These are phyloP conservation scores for Thalassiosira hispida DNA, from an alignment of 352 stramenopile genomes.

Conservation along the genomic window DNA sequence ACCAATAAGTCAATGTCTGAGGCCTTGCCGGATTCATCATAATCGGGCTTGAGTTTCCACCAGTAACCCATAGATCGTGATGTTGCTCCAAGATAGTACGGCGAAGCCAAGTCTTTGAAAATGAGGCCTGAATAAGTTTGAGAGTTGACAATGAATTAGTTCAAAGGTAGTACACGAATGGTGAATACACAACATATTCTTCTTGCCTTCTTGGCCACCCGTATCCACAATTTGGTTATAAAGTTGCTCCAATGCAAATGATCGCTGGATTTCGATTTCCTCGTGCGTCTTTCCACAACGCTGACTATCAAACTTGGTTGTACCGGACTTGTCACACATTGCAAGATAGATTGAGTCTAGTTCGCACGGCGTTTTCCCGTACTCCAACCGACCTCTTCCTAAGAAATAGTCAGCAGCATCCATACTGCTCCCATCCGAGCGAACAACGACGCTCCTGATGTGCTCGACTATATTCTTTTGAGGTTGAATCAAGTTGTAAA, in stretches of 20 bases:
- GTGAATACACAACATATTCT: no score
- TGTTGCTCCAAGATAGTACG: conserved; percentile 66
- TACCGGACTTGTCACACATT: conserved; percentile 31
- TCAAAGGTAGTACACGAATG: no score
- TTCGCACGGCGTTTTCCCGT: conserved; percentile 35
- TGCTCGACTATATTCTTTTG: conserved; percentile 78
- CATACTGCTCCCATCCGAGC: conserved; percentile 71
- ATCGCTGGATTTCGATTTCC: conserved; percentile 68
- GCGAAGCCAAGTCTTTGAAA: conserved; percentile 81
- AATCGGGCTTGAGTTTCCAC: conserved; percentile 83
- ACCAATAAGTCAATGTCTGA: conserved; percentile 74
- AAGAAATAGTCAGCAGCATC: conserved; percentile 72
- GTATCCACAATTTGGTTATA: conserved; percentile 76
- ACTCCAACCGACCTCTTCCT: conserved; percentile 27
- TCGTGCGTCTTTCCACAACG: conserved; percentile 48
- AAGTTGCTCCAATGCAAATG: conserved; percentile 64
- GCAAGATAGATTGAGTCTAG: conserved; percentile 70
- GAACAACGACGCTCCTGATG: conserved; percentile 68
- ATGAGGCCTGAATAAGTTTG: conserved; percentile 48
- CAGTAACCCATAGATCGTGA: conserved; percentile 70
- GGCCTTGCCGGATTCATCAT: conserved; percentile 63
- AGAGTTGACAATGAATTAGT: no score
- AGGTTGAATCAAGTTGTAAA: conserved; percentile 74
- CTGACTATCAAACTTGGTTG: conserved; percentile 38
- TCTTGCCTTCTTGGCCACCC: conserved; percentile 73